Evolutionary conservation across 2,329 filamentous ascomycete species (phyloP), one percentile per base, ranked within the genome.

Genomic region (Apiospora sp.): DNA sequence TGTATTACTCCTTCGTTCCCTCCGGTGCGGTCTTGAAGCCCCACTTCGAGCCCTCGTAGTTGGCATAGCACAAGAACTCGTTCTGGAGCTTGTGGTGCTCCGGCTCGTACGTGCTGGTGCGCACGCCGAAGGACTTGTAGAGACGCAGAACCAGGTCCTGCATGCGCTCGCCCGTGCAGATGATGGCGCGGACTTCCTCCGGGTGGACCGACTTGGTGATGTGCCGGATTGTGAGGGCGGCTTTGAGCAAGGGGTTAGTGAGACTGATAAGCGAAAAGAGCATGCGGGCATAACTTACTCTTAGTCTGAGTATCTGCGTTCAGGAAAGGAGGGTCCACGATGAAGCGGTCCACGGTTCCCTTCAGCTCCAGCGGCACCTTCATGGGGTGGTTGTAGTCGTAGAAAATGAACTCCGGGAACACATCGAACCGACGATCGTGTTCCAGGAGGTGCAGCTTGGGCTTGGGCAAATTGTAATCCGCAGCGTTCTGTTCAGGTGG

Each of bases 241-340:
- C 92, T 93, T 14, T 7, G 2, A 5, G 16, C 58, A 61, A 69
- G 64, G n/a, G 34, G 34, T 34, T 51, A 16, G 46, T 16, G 22
- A 44, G 13, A 10, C 27, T 43, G 24, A 61, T 49, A 51, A 41
- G 51, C 37, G 71, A 22, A 12, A n/a, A 10, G 22, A 19, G 16
- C 37, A 6, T n/a, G 6, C 5, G 37, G 37, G 6, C n/a, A 22
- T 4, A 19, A 77, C 83, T 76, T 77, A 92, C 92, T 86, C 85
- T 94, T 95, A 0, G 92, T 94, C 80, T 96, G 93, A 80, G 93
- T 96, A 78, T 96, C 93, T 74, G 93, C 89, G 80, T 90, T 94
- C 48, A 96, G 85, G 80, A 96, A 96, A 0, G 94, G 94, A 12
- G 94, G 94, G 79, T 96, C 94, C 76, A 89, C 89, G 71, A 95